Conservation (phyloP, 208 protist genomes). For the Lotmaria passim region DNA sequence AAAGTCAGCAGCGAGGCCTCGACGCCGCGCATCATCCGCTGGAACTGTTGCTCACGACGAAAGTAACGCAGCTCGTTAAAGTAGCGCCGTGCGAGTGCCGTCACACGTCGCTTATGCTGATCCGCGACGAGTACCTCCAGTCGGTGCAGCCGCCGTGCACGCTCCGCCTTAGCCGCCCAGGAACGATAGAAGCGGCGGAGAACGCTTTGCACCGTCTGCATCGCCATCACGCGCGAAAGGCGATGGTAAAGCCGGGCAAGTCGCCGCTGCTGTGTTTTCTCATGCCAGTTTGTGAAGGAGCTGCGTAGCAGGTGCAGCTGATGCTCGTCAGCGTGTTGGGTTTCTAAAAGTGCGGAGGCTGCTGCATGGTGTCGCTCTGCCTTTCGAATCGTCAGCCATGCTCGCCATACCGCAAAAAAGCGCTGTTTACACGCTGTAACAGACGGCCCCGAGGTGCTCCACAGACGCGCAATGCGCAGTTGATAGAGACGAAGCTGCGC, state of each 20-base stretch:
- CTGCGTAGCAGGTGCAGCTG: background rate
- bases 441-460: background rate
- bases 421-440: background rate
- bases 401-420: constrained; percentile 6
- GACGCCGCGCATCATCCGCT: constrained; percentile 18
- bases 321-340: background rate
- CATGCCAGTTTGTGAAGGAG: background rate
- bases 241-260: constrained; percentile 4
- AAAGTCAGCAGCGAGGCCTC: constrained; percentile 11
- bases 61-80: constrained; percentile 19
- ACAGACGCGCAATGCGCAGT: constrained; percentile 6
- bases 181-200: background rate
- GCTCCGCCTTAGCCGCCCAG: background rate
- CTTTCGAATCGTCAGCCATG: background rate
- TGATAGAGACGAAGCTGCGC: constrained; percentile 16
- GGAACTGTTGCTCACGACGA: constrained; percentile 11
- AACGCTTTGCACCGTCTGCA: background rate
- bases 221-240: constrained; percentile 12
- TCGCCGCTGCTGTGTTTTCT: constrained; percentile 1
- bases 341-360: background rate
- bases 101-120: constrained; percentile 18
- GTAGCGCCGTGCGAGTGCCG: constrained; percentile 16
- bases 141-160: background rate
- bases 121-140: constrained; percentile 19
- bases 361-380: background rate